phyloP scores from a whole-genome alignment of 1,284 basidiomycete genomes.

The Austroboletus niveus region DNA sequence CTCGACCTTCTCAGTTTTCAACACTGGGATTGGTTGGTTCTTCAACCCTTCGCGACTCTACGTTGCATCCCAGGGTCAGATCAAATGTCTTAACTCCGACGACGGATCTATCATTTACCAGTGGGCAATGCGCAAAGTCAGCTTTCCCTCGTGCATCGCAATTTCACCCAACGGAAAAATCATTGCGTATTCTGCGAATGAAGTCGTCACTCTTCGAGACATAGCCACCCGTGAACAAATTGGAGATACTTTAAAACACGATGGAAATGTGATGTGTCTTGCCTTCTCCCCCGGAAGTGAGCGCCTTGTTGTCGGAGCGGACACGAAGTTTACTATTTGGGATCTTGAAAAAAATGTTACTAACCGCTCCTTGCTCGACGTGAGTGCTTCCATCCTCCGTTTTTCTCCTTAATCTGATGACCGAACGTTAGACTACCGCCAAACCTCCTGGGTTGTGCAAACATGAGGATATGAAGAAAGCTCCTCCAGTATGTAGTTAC shows the following conservation, averaged over 20 bases:
- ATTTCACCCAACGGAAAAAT: slow-evolving; percentile 7
- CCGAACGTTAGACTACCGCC: background rate
- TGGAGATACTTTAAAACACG: background rate
- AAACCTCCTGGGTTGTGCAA: background rate
- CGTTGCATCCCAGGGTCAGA: slow-evolving; percentile 17
- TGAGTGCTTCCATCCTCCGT: background rate
- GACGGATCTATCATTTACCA: slow-evolving; percentile 11
- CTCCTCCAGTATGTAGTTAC: slow-evolving; percentile 2
- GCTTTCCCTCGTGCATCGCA: background rate
- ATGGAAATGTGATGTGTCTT: slow-evolving; percentile 8
- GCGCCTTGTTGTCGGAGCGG: slow-evolving; percentile 4
- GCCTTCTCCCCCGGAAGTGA: slow-evolving; percentile 13
- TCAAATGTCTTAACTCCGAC: slow-evolving; percentile 17
- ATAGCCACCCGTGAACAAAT: slow-evolving; percentile 1
- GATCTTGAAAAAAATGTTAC: background rate
- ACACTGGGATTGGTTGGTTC: slow-evolving; percentile 12
- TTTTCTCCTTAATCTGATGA: background rate
- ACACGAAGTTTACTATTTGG: slow-evolving; percentile 5
- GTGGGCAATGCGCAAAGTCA: slow-evolving; percentile 3
- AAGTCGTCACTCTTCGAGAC: slow-evolving; percentile 1
- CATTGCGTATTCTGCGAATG: slow-evolving; percentile 4
- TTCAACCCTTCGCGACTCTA: slow-evolving; percentile 17
- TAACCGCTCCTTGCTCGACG: background rate
- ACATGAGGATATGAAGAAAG: slow-evolving; percentile 6
- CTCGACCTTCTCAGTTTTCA: slow-evolving; percentile 3